Percentiles rank a stretch among this genome's conserved stretches.
Conservation (phyloP, 2,329 filamentous ascomycete genomes). For the Apiospora sp. region DNA sequence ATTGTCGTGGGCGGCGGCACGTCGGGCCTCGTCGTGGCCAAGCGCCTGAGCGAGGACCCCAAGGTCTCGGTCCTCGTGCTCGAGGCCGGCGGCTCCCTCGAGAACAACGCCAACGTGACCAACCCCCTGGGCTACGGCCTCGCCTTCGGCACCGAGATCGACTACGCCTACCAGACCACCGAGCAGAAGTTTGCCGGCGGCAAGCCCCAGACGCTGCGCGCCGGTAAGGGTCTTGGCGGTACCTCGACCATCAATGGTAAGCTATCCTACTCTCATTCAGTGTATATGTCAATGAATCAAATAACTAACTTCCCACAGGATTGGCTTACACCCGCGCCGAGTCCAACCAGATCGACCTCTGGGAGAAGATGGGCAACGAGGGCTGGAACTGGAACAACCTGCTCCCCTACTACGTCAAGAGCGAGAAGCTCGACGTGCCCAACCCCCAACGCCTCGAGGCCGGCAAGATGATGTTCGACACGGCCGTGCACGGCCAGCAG, state of each 20-base stretch:
- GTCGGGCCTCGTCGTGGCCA: conserved; percentile 25
- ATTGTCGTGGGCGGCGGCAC: conserved; percentile 27
- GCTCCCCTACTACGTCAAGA: conserved; percentile 38
- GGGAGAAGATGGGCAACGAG: conserved; percentile 45
- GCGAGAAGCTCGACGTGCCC: conserved; percentile 29
- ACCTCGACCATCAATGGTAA: conserved; percentile 27
- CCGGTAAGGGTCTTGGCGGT: conserved; percentile 27
- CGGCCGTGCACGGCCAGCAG: conserved; percentile 36
- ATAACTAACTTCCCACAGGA: conserved; percentile 38
- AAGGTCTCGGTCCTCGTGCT: conserved; percentile 24
- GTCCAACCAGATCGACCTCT: conserved; percentile 45
- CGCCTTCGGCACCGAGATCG: conserved; percentile 26
- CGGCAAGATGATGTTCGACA: conserved; percentile 31
- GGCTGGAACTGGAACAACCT: conserved; percentile 45
- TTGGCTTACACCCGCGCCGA: conserved; percentile 47
- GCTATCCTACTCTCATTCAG: background rate
- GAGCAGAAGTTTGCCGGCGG: conserved; percentile 25
- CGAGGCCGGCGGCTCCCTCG: conserved; percentile 26
- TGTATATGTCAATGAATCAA: background rate
- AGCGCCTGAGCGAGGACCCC: conserved; percentile 26
- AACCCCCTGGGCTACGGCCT: conserved; percentile 22
- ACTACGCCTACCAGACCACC: conserved; percentile 23
- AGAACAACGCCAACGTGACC: conserved; percentile 26
- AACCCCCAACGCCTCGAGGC: background rate
- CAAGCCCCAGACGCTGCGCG: conserved; percentile 18